These are phyloP conservation scores for Orbilia quercus DNA, from an alignment of 2,329 filamentous ascomycete genomes.

Conservation along the genomic window DNA sequence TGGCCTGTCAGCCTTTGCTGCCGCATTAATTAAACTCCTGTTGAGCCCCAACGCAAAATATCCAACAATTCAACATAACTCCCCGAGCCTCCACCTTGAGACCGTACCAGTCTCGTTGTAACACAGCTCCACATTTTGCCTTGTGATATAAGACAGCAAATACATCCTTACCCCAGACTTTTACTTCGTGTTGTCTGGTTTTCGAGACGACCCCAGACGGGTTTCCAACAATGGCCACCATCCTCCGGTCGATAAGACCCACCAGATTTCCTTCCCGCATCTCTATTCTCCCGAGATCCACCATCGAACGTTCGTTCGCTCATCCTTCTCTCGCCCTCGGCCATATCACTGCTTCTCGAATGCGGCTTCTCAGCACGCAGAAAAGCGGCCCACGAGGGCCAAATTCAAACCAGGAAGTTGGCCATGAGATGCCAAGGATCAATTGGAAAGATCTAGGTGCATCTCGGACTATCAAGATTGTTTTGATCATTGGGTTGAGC, in stretches of 20 bases:
- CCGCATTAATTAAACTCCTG: background rate
- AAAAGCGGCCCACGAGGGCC: slow-evolving; percentile 5
- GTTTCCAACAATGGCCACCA: slow-evolving; percentile 24
- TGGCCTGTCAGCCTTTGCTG: background rate
- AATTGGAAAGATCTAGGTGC: slow-evolving; percentile 57
- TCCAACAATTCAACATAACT: slow-evolving; percentile 27
- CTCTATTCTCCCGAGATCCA: slow-evolving; percentile 23
- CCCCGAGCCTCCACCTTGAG: background rate
- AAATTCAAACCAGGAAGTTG: slow-evolving; percentile 33
- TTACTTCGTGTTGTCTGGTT: no score
- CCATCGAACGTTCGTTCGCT: background rate
- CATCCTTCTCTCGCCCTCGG: background rate
- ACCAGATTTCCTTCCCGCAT: slow-evolving; percentile 21
- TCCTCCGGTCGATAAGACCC: slow-evolving; percentile 31
- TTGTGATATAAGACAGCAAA: no score
- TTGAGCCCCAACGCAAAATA: slow-evolving; percentile 45
- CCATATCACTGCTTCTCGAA: no score
- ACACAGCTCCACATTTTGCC: no score
- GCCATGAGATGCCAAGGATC: slow-evolving; percentile 52
- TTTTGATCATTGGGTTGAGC: slow-evolving; percentile 55
- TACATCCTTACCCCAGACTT: no score
- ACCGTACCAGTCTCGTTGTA: no score
- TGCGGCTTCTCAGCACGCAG: slow-evolving; percentile 30
- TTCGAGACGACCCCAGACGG: background rate
- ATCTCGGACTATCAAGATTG: slow-evolving; percentile 57